Base-by-base conservation (phyloP, 2,329 filamentous ascomycete genomes). In the Pestalotiopsis sp. region DNA sequence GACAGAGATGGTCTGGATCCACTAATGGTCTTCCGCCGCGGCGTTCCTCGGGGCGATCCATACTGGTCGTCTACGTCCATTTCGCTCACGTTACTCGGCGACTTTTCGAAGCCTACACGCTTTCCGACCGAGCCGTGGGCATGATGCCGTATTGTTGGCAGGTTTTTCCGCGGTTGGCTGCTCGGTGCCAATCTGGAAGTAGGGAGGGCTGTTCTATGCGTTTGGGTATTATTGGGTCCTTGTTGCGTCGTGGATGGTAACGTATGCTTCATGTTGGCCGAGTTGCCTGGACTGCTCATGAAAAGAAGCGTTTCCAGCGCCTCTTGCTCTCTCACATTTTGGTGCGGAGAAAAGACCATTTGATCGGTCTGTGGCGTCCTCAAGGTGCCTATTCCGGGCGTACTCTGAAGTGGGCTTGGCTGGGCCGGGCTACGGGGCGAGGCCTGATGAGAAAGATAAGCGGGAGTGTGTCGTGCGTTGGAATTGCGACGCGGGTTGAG, bases 221-320 rank as follows among this genome's bases (percentile, higher is more conserved):
- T 12, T 6, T 64, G 61, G 0, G 74, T 68, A 38, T 70, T 72
- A n/a, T 63, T 39, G 4, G 57, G 75, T 59, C 52, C 73, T 71
- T 72, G 72, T 70, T 76, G 67, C 68, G 82, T 76, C 2, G 81
- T 79, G 13, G 79, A 73, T 3, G 87, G 84, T 69, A 89, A 89
- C 11, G 80, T 77, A 69, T 87, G 87, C 71, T 88, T 88, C 73
- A 91, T 79, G 70, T 89, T 90, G 57, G 87, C 84, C 59, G 91
- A 91, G 78, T 93, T 92, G 17, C 91, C 91, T 0, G 92, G 92
- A 71, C 91, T 93, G 75, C 92, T 94, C 89, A 96, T 92, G 76
- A 95, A 94, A 31, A 95, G 83, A 27, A 96, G 81, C 0, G 92
- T 92, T 76, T 95, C 93, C 61, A 95, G 90, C 5, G 93, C 93